phyloP scores from a whole-genome alignment of 2,329 filamentous ascomycete genomes.

The Talaromyces piceae region DNA sequence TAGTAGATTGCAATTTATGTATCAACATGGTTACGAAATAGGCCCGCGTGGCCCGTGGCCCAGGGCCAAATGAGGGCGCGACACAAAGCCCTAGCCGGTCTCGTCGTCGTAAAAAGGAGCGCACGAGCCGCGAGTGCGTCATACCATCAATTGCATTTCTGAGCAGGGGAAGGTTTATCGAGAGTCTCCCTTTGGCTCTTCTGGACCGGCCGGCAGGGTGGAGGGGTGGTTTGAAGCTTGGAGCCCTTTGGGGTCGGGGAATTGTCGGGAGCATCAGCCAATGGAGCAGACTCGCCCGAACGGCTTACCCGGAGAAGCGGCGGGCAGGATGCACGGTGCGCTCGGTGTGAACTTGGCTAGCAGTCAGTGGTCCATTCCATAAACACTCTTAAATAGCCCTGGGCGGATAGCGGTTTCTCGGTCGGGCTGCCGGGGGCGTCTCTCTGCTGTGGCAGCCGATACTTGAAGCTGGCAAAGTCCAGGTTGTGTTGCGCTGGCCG shows the following conservation, averaged over 20 bases:
- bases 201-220: too few relatives aligned
- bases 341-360: too few relatives aligned
- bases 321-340: neutral
- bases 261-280: neutral
- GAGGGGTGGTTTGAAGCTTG: too few relatives aligned
- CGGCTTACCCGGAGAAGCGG: neutral
- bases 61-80: neutral
- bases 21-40: too few relatives aligned
- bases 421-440: neutral
- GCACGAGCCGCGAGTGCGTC: neutral
- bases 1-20: too few relatives aligned
- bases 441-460: neutral
- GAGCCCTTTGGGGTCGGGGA: neutral
- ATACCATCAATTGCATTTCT: neutral
- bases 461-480: neutral
- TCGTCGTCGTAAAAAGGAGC: neutral
- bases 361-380: too few relatives aligned
- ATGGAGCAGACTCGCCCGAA: neutral
- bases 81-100: neutral
- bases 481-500: neutral
- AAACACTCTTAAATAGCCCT: too few relatives aligned
- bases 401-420: too few relatives aligned
- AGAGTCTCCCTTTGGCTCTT: too few relatives aligned
- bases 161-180: neutral
- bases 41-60: neutral